These are phyloP conservation scores for Solioccasus polychromus DNA, from an alignment of 768 basidiomycete genomes.

Conservation along the genomic window DNA sequence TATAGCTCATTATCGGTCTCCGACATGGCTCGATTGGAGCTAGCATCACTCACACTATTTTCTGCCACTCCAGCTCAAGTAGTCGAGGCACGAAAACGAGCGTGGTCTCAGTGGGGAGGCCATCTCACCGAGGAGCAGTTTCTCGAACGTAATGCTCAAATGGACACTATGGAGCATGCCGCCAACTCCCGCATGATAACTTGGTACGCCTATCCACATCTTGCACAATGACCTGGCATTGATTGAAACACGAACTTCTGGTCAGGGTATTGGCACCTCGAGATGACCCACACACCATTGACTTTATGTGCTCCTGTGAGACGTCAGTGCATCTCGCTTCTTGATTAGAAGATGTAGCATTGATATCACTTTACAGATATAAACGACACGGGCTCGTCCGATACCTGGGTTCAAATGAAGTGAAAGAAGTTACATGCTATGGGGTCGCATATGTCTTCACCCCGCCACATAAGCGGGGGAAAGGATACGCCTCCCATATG, in stretches of 20 bases:
- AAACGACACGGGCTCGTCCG: conserved; percentile 28
- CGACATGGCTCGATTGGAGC: conserved; percentile 12
- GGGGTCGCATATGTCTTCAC: conserved; percentile 57
- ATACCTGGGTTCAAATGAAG: conserved; percentile 18
- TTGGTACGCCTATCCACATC: too few species aligned
- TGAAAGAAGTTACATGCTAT: conserved; percentile 42
- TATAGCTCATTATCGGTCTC: background rate
- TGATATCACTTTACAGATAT: too few species aligned
- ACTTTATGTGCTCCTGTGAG: too few species aligned
- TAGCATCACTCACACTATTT: conserved; percentile 40
- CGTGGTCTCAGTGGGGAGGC: conserved; percentile 41
- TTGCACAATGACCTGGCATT: conserved; percentile 5
- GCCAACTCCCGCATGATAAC: conserved; percentile 43
- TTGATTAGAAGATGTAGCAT: too few species aligned
- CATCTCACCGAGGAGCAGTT: conserved; percentile 44
- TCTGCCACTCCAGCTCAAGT: conserved; percentile 47
- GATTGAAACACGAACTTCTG: background rate
- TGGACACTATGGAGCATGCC: conserved; percentile 44
- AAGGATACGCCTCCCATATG: conserved; percentile 59
- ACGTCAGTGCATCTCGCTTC: too few species aligned
- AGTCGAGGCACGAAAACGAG: conserved; percentile 38
- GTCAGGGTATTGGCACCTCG: conserved; percentile 54
- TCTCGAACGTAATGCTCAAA: conserved; percentile 37
- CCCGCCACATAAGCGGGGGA: conserved; percentile 42
- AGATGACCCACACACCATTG: conserved; percentile 35